Percentiles rank a stretch among this genome's conserved stretches.
Conservation (phyloP, 352 stramenopile species). For the Phytophthora podocarpi region DNA sequence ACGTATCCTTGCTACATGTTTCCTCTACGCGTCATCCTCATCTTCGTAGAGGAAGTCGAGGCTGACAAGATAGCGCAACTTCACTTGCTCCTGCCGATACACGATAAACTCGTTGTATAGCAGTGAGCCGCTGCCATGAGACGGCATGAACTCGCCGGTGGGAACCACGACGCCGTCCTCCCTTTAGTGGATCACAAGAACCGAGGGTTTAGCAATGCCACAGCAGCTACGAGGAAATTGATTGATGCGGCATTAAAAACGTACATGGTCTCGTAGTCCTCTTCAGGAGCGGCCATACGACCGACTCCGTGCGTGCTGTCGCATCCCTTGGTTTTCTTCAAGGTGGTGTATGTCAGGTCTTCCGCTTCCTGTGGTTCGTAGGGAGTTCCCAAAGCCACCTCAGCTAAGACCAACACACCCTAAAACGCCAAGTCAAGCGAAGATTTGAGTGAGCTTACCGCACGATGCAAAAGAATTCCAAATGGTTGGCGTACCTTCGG, state of each 20-base stretch:
- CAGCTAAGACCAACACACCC: constrained; percentile 65
- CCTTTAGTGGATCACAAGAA: constrained; percentile 19
- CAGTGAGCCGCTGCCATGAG: constrained; percentile 50
- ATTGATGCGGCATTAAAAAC: too few relatives aligned
- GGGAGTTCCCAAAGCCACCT: constrained; percentile 62
- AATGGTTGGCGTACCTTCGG: constrained; percentile 35
- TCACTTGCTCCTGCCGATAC: constrained; percentile 71
- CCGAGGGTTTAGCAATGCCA: too few relatives aligned
- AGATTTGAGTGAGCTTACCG: background rate
- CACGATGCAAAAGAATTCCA: background rate
- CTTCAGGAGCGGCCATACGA: constrained; percentile 54
- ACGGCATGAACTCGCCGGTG: constrained; percentile 57
- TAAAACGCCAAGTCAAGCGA: constrained; percentile 4
- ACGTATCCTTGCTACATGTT: constrained; percentile 1
- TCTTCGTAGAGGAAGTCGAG: constrained; percentile 57
- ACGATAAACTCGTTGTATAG: constrained; percentile 85
- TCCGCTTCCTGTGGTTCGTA: constrained; percentile 57
- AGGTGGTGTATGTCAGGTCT: constrained; percentile 53
- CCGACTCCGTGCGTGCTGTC: constrained; percentile 63
- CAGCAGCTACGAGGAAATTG: too few relatives aligned
- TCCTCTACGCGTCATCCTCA: constrained; percentile 19
- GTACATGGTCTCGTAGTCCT: constrained; percentile 52
- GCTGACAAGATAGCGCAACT: constrained; percentile 63
- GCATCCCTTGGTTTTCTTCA: constrained; percentile 41
- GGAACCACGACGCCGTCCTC: constrained; percentile 60